These are phyloP conservation scores for Aspergillus aculeatus DNA, from an alignment of 2,329 filamentous ascomycete genomes.

Conservation along the genomic window DNA sequence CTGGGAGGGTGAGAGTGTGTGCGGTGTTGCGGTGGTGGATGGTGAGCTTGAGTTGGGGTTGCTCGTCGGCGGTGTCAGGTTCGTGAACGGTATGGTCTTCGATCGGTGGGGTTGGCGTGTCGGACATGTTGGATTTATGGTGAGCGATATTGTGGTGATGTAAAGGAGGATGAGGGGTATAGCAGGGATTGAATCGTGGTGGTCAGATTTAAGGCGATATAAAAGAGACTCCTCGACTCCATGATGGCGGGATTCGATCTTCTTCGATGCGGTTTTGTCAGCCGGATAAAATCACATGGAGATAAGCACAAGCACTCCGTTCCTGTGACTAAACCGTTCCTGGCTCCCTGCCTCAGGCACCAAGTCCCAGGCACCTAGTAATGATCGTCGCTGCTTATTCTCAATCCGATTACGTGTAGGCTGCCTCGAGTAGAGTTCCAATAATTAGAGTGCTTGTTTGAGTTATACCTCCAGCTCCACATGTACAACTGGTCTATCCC, in stretches of 20 bases:
- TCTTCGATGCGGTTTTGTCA: constrained; percentile 6
- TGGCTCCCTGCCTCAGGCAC: neutral
- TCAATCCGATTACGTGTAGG: neutral
- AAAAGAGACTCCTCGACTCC: neutral
- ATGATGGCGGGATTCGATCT: constrained; percentile 2
- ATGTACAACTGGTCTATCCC: neutral
- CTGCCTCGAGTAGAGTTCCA: neutral
- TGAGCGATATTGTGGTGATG: neutral
- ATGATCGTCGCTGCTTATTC: constrained; percentile 1
- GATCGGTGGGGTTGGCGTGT: neutral
- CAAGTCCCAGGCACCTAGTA: neutral
- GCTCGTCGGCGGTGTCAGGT: neutral
- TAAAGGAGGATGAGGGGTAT: neutral
- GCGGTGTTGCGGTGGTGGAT: constrained; percentile 57
- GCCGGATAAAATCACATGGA: neutral
- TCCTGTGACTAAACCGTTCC: neutral
- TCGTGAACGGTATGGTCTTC: neutral
- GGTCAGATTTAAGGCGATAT: neutral
- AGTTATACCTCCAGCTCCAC: neutral
- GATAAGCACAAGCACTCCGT: neutral
- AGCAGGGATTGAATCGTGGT: neutral
- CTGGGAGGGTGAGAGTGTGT: constrained; percentile 49
- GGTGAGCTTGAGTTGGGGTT: constrained; percentile 41
- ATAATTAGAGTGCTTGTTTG: neutral
- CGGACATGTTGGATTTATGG: neutral